Evolutionary conservation across 140 eudicot species (phyloP).

Genomic region (Erigeron philadelphicus): DNA sequence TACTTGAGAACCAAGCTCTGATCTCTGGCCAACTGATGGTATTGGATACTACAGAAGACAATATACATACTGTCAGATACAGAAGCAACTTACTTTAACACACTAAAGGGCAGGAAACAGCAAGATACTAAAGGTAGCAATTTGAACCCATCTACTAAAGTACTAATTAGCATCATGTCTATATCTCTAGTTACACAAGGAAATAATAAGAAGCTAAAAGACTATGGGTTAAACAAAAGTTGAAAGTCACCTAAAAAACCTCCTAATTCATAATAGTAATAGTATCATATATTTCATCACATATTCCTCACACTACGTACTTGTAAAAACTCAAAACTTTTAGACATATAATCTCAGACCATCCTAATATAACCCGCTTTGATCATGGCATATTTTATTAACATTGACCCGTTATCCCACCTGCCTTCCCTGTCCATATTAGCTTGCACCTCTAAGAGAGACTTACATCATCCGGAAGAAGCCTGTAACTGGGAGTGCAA

Average conservation of each 20-base stretch:
- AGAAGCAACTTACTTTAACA: not conserved
- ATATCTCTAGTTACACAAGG: not conserved
- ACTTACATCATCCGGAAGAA: conserved; percentile 89
- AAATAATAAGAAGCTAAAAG: not conserved
- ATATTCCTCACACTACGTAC: not conserved
- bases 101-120: not conserved
- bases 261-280: not conserved
- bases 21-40: conserved; percentile 83
- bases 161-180: not conserved
- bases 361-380: not conserved
- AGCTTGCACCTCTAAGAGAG: not conserved
- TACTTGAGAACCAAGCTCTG: conserved; percentile 83
- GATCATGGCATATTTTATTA: not conserved
- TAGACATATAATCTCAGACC: not conserved
- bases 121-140: not conserved
- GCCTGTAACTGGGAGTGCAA: conserved; percentile 97
- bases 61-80: conserved; percentile 15
- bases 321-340: not conserved
- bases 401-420: not conserved
- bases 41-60: conserved; percentile 69
- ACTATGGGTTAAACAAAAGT: not conserved
- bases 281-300: not conserved
- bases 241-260: not conserved
- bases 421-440: not conserved
- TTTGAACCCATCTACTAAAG: not conserved